Base-by-base conservation (phyloP, 1,284 basidiomycete species). In the Cutaneotrichosporon mucoides region DNA sequence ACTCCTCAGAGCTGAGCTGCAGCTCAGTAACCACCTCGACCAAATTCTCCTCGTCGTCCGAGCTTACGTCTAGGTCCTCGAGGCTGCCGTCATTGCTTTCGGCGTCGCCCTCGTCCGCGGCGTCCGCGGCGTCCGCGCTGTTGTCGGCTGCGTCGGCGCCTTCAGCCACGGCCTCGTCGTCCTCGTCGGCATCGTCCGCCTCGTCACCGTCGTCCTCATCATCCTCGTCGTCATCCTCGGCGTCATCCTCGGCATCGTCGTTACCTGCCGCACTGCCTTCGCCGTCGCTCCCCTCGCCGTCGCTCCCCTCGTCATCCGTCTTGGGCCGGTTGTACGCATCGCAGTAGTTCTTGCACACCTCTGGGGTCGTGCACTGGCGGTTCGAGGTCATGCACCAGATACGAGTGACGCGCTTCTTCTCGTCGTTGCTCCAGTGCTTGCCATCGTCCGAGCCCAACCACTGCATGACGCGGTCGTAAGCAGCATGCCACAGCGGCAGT, bases 381-480 rank as follows among this genome's bases (percentile, higher is more conserved):
- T 45, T 48, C 9, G 38, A 42, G 37, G 36, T 16, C 42, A 51
- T 35, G 36, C 55, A 57, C 7, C 6, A 15, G 38, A 61, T 50
- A 13, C 60, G 60, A 11, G 40, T 51, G 37, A 42, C 43, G 38
- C 9, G 38, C 16, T 6, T 53, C 36, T 48, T 16, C 5, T 47
- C 13, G 24, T 13, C 24, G 13, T 24, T 36, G 5, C 40, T 16
- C 15, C 16, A 38, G 38, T 41, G 11, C 3, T 16, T 37, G 16
- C 49, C 49, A 36, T 51, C 49, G 24, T 51, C 49, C 10, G 49
- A 15, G 7, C 49, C 49, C 10, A 51, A 24, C 52, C 56, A 57
- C n/a, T 37, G 10, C 55, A 54, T 49, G n/a, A 50, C 53, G 33
- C 46, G 56, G 24, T 55, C 38, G 43, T 61, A 55, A 6, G 51